Evolutionary conservation across 345 rosid species (phyloP).

Genomic region (Alliaria petiolata): DNA sequence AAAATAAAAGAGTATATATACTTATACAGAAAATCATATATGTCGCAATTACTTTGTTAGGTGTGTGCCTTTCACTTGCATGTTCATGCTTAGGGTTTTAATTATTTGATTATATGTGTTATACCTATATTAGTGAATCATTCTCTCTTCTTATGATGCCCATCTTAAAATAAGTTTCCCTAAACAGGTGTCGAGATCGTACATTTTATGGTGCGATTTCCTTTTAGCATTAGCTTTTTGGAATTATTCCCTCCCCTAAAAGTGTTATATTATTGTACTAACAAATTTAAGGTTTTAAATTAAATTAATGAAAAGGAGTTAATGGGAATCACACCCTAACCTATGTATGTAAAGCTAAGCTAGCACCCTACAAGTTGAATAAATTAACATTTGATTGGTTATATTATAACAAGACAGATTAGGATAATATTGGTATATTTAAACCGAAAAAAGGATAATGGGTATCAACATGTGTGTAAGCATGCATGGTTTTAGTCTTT

Average conservation of each 20-base stretch:
- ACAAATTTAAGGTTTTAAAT: slow-evolving; percentile 18
- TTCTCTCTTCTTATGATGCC: not conserved
- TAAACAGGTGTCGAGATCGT: slow-evolving; percentile 29
- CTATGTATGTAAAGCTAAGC: slow-evolving; percentile 17
- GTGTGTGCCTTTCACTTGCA: not conserved
- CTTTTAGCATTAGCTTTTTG: slow-evolving; percentile 17
- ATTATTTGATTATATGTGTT: not conserved
- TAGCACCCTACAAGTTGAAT: not conserved
- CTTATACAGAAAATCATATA: not conserved
- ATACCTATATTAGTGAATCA: not conserved
- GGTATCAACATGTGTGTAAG: not conserved
- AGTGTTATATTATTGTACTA: slow-evolving; percentile 11
- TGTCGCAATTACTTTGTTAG: too few relatives aligned
- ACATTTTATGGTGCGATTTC: slow-evolving; percentile 10
- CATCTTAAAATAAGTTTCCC: slow-evolving; percentile 4
- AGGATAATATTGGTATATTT: not conserved
- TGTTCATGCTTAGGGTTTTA: slow-evolving; percentile 6
- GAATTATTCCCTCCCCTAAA: slow-evolving; percentile 24
- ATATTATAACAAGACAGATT: not conserved
- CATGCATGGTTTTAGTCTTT: not conserved
- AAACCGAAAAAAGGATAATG: not conserved
- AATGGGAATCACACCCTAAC: slow-evolving; percentile 31
- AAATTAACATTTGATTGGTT: not conserved
- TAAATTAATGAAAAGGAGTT: not conserved
- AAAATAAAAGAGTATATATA: not conserved